Conservation (phyloP, 768 basidiomycete genomes). For the Sporobolomyces pararoseus region DNA sequence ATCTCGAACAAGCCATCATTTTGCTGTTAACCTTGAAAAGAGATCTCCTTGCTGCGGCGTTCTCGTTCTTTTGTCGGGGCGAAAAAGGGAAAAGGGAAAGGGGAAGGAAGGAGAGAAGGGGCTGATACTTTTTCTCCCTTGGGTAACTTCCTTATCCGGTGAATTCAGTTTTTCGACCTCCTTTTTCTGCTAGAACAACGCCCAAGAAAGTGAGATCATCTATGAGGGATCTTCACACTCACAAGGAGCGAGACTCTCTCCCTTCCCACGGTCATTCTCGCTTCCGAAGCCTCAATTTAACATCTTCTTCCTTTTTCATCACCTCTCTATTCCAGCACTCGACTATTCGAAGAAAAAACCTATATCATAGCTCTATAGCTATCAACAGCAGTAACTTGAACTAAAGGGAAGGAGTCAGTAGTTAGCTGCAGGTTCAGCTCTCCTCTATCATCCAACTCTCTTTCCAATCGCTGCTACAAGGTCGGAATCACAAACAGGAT, state of each 20-base stretch:
- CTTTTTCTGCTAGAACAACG: no score
- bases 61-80: background rate
- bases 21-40: no score
- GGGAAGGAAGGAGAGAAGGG: background rate
- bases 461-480: background rate
- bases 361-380: no score
- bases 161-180: background rate
- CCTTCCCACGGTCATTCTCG: no score
- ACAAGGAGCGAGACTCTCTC: no score
- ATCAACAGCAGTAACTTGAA: no score
- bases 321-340: background rate
- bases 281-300: no score
- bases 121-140: background rate
- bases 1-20: no score
- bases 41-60: background rate
- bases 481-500: background rate
- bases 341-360: no score
- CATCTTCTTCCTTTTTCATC: no score
- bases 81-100: background rate
- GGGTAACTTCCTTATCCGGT: background rate
- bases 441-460: background rate
- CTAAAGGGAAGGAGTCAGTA: background rate
- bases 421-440: background rate
- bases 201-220: no score
- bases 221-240: no score